Base-by-base conservation (phyloP, 2,329 filamentous ascomycete species). In the Botrytis tulipae region DNA sequence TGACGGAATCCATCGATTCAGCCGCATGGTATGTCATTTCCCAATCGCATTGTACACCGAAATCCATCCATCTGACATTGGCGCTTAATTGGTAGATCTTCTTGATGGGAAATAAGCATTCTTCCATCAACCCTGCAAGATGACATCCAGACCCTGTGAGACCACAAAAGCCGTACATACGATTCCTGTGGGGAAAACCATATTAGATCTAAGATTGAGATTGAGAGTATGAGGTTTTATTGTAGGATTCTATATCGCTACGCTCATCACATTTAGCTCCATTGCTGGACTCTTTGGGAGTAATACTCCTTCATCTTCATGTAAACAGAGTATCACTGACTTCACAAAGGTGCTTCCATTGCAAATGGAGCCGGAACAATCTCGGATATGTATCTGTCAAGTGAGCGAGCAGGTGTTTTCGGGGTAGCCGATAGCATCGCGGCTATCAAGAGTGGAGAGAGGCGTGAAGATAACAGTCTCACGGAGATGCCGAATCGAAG, bases 301-400 rank as follows among this genome's bases (percentile, higher is more conserved):
- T 78, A 70, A 67, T 71, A n/a, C 12, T n/a, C 18, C 18, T 65
- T 29, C 32, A 6, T 18, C 2, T 32, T 16, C 16, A 18, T 32
- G 22, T 10, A 4, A 63, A n/a, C 3, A 35, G 46, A 18, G 51
- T 1, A n/a, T 44, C 25, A 59, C 44, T 68, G 14, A 70, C n/a
- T 40, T 51, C 25, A 18, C 18, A 22, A 32, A 78, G 77, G 77
- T 69, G 83, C 87, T 0, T 84, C 84, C 0, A 84, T 86, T 65
- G 84, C 85, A 0, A 86, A 86, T 77, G 86, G 86, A 2, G 86
- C 86, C 10, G 85, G 85, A 1, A 86, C 83, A 0, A 85, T 87
- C 25, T 82, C 80, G 65, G 86, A 87, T 70, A 87, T 87, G 84
- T 87, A 86, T 72, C 76, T 81, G 35, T 83, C 84, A 5, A 81